Evolutionary conservation across 495 filamentous ascomycete species (phyloP).

Genomic region (Venustampulla echinocandica): DNA sequence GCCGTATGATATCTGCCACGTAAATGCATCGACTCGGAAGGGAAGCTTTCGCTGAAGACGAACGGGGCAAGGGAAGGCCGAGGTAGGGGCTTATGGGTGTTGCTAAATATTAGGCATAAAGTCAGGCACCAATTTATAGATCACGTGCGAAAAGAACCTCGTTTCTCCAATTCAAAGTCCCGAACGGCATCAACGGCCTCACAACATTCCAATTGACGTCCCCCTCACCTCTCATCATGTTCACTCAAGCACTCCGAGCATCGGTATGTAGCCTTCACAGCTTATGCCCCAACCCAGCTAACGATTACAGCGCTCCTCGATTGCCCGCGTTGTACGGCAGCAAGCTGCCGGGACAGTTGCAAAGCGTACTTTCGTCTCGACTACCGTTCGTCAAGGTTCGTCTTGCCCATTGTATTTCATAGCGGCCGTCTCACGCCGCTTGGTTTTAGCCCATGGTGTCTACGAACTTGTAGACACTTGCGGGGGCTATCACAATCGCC

Average conservation of each 20-base stretch:
- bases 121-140: no score
- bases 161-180: conserved; percentile 7
- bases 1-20: no score
- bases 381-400: conserved; percentile 65
- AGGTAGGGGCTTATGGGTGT: no score
- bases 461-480: not conserved
- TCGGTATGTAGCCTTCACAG: conserved; percentile 44
- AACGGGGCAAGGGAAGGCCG: no score
- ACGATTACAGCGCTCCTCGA: conserved; percentile 63
- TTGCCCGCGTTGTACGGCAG: conserved; percentile 62
- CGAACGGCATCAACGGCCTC: conserved; percentile 10
- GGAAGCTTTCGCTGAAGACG: no score
- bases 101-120: no score
- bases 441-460: no score
- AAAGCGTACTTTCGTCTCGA: conserved; percentile 75
- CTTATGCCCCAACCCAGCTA: conserved; percentile 18
- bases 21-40: no score
- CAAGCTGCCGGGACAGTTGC: conserved; percentile 50
- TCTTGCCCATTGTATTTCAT: conserved; percentile 1
- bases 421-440: not conserved
- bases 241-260: conserved; percentile 56
- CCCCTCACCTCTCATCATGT: conserved; percentile 42
- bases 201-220: conserved; percentile 20
- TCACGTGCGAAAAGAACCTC: conserved; percentile 4
- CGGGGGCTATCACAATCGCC: not conserved